A percentile compares a stretch with the other conserved stretches of the same genome.
phyloP scores from a whole-genome alignment of 768 basidiomycete genomes.

The Naematelia encephala region DNA sequence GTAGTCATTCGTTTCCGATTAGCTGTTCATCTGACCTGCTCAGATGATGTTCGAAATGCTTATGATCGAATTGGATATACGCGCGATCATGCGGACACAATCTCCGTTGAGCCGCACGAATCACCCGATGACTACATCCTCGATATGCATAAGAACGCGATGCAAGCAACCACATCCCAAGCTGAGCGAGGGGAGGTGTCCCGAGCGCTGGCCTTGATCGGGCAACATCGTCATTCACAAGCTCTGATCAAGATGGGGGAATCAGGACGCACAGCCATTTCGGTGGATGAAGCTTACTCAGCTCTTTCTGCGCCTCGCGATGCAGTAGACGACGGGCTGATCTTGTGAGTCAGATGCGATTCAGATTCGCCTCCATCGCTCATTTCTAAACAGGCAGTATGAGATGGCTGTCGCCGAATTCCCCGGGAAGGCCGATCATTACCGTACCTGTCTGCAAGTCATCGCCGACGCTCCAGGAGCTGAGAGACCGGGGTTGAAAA shows the following conservation, averaged over 20 bases:
- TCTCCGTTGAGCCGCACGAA: conserved; percentile 23
- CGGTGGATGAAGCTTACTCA: conserved; percentile 38
- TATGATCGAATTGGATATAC: conserved; percentile 36
- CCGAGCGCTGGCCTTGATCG: conserved; percentile 27
- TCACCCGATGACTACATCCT: conserved; percentile 39
- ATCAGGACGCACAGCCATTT: conserved; percentile 29
- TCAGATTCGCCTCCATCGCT: background rate
- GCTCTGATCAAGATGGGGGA: conserved; percentile 27
- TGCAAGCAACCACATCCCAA: conserved; percentile 13
- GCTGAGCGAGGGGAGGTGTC: conserved; percentile 16
- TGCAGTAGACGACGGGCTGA: conserved; percentile 38
- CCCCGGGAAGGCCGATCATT: conserved; percentile 40
- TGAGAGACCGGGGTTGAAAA: conserved; percentile 34
- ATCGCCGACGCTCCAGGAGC: conserved; percentile 36
- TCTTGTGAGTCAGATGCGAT: conserved; percentile 29
- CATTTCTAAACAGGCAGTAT: conserved; percentile 33
- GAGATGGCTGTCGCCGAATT: conserved; percentile 42
- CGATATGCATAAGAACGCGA: conserved; percentile 30
- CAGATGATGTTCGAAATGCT: conserved; percentile 32
- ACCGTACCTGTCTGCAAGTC: conserved; percentile 32
- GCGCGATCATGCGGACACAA: conserved; percentile 15
- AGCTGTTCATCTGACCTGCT: conserved; percentile 5
- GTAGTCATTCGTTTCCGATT: background rate
- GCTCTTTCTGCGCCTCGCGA: conserved; percentile 36
- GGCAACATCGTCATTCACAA: conserved; percentile 17